Base-by-base conservation (phyloP, 202 grass and related monocot species). In the Cymbopogon flexuosus region DNA sequence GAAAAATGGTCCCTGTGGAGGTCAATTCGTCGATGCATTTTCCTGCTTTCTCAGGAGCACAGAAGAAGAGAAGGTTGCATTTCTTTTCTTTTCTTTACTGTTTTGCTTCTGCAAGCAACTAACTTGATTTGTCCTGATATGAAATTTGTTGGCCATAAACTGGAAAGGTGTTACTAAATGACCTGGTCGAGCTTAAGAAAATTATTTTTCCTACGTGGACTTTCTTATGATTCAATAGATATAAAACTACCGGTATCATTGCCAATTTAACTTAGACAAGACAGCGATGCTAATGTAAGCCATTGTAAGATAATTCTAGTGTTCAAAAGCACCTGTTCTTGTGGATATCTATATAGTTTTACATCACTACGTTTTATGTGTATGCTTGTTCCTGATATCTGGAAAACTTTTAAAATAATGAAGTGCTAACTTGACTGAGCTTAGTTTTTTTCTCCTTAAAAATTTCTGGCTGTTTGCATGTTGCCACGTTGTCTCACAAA, bases 1-100 rank as follows among this genome's bases (percentile, higher is more conserved):
- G 85, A 92, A 86, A 80, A 93, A 22, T 83, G 95, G 95, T 78
- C 92, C 95, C 24, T 98, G 95, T 71, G 95, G 95, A 63, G 85
- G 64, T 39, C 69, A 84, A 68, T 94, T 98, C 67, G 77, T 91
- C 10, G 90, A 93, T 85, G 92, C 90, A 54, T 94, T 98, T 83
- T 84, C 88, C 31, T 98, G 95, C 81, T 98, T 95, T 74, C 75
- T 95, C 37, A 91, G 76, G 69, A 98, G 95, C 86, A 93, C 84
- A 45, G 82, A 87, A 62, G 90, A 81, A 89, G 95, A 98, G 62
- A 98, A 98, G 89, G 95, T 95, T 27, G 31, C 68, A 47, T 78
- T 78, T 83, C 13, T 79, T 45, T 78, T 83, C 13, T 79, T 45
- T 21, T 58, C 1, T 40, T 23, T 57, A 54, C 27, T 27, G 3